These are phyloP conservation scores for Vitis riparia DNA, from an alignment of 164 flowering plant species.

Conservation along the genomic window DNA sequence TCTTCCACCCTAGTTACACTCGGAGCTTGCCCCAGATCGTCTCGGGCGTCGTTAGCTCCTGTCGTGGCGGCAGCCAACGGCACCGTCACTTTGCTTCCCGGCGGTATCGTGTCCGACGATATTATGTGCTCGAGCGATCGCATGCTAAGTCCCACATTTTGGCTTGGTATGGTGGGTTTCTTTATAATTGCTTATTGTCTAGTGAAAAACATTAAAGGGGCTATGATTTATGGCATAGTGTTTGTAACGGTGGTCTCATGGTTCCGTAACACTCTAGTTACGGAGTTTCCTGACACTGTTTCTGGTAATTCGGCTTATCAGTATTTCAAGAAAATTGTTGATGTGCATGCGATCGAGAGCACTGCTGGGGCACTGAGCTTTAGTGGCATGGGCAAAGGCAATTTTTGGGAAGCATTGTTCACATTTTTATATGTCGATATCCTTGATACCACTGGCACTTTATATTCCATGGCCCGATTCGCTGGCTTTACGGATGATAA, in stretches of 20 bases:
- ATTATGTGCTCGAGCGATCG: slow-evolving; percentile 50
- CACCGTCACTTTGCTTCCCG: slow-evolving; percentile 52
- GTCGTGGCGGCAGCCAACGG: slow-evolving; percentile 58
- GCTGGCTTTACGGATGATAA: slow-evolving; percentile 60
- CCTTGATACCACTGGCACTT: slow-evolving; percentile 79
- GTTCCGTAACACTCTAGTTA: slow-evolving; percentile 78
- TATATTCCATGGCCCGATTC: slow-evolving; percentile 87
- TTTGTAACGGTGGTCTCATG: slow-evolving; percentile 92
- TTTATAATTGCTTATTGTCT: slow-evolving; percentile 74
- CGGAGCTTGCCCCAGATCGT: slow-evolving; percentile 69
- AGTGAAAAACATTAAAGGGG: slow-evolving; percentile 71
- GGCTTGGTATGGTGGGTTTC: slow-evolving; percentile 84
- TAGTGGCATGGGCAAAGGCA: slow-evolving; percentile 37
- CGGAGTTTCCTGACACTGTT: slow-evolving; percentile 67
- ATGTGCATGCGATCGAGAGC: slow-evolving; percentile 60
- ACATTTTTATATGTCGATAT: slow-evolving; percentile 88
- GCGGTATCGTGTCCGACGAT: slow-evolving; percentile 65
- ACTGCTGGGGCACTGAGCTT: slow-evolving; percentile 89
- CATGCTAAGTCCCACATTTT: slow-evolving; percentile 87
- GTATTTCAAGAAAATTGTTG: slow-evolving; percentile 79
- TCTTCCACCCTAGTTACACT: slow-evolving; percentile 77
- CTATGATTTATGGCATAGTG: slow-evolving; percentile 88
- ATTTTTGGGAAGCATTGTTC: slow-evolving; percentile 78
- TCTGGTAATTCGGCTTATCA: slow-evolving; percentile 54
- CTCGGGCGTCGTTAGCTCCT: slow-evolving; percentile 64